These are phyloP conservation scores for Parathielavia hyrcaniae DNA, from an alignment of 495 filamentous ascomycete genomes.

Conservation along the genomic window DNA sequence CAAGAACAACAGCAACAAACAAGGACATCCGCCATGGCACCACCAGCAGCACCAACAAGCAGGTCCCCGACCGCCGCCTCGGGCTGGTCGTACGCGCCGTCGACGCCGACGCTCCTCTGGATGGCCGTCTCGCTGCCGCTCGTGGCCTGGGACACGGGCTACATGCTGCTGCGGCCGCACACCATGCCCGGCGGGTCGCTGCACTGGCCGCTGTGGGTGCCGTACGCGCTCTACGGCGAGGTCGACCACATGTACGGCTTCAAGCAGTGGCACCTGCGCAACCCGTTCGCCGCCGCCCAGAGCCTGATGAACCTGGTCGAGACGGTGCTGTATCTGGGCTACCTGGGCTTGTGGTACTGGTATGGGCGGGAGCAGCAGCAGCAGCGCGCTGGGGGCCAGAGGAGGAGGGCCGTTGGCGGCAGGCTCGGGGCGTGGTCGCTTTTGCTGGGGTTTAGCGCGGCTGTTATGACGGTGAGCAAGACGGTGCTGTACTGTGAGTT, in stretches of 20 bases:
- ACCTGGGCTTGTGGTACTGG: constrained; percentile 55
- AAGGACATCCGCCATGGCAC: neutral
- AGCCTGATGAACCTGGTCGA: constrained; percentile 67
- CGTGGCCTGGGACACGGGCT: constrained; percentile 76
- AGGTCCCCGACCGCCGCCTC: neutral
- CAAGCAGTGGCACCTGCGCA: constrained; percentile 62
- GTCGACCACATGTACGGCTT: constrained; percentile 83
- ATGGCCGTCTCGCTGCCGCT: constrained; percentile 71
- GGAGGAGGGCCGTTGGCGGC: constrained; percentile 48
- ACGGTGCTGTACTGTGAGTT: constrained; percentile 80
- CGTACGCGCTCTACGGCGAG: constrained; percentile 74
- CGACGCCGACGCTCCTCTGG: constrained; percentile 62
- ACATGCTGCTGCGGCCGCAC: constrained; percentile 75
- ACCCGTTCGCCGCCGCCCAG: constrained; percentile 80
- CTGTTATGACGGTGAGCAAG: constrained; percentile 81
- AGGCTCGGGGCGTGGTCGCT: constrained; percentile 56
- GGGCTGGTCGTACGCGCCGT: constrained; percentile 62
- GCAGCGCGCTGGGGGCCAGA: constrained; percentile 29
- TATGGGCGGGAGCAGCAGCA: constrained; percentile 40
- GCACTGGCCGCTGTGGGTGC: constrained; percentile 69
- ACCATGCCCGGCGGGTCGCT: constrained; percentile 73
- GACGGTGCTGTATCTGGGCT: constrained; percentile 61
- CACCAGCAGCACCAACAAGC: neutral
- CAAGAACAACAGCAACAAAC: neutral
- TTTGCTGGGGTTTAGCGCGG: constrained; percentile 60